Percentiles rank a stretch among this genome's conserved stretches.
These are phyloP conservation scores for Trichoderma atrobrunneum DNA, from an alignment of 2,329 filamentous ascomycete species.

Conservation along the genomic window DNA sequence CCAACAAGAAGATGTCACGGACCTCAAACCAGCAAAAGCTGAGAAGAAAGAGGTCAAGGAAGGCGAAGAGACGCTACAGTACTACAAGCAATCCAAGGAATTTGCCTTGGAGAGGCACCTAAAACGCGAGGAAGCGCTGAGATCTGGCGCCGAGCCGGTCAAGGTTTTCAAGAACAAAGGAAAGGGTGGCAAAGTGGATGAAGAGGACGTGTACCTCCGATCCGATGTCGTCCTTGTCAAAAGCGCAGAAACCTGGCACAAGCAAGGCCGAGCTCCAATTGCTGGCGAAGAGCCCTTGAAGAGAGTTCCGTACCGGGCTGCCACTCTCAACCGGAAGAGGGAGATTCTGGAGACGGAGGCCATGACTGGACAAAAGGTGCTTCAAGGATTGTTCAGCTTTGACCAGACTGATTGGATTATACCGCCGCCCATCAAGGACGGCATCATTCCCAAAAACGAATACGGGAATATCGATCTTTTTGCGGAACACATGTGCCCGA, in stretches of 20 bases:
- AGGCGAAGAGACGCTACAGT: slow-evolving; percentile 79
- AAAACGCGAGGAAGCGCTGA: slow-evolving; percentile 85
- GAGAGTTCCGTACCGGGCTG: slow-evolving; percentile 82
- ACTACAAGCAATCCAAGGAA: slow-evolving; percentile 81
- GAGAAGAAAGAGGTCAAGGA: slow-evolving; percentile 72
- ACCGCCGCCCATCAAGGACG: slow-evolving; percentile 78
- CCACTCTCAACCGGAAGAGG: slow-evolving; percentile 80
- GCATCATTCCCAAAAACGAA: slow-evolving; percentile 86
- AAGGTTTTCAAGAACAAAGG: slow-evolving; percentile 71
- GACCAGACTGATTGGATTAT: slow-evolving; percentile 96
- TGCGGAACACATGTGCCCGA: slow-evolving; percentile 86
- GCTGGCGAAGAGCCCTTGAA: slow-evolving; percentile 75
- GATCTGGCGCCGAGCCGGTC: slow-evolving; percentile 64
- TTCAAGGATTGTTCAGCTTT: slow-evolving; percentile 79
- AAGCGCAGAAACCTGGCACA: slow-evolving; percentile 95
- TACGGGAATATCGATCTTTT: slow-evolving; percentile 98
- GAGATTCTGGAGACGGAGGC: slow-evolving; percentile 85
- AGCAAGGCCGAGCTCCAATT: slow-evolving; percentile 79
- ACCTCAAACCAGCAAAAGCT: slow-evolving; percentile 69
- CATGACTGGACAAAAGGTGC: slow-evolving; percentile 74
- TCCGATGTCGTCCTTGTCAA: slow-evolving; percentile 81
- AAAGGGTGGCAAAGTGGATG: slow-evolving; percentile 69
- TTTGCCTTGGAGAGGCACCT: slow-evolving; percentile 84
- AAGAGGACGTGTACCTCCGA: slow-evolving; percentile 78
- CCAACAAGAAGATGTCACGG: slow-evolving; percentile 73